These are phyloP conservation scores for Kuraishia hungarica DNA, from an alignment of 805 yeast genomes.

Conservation along the genomic window DNA sequence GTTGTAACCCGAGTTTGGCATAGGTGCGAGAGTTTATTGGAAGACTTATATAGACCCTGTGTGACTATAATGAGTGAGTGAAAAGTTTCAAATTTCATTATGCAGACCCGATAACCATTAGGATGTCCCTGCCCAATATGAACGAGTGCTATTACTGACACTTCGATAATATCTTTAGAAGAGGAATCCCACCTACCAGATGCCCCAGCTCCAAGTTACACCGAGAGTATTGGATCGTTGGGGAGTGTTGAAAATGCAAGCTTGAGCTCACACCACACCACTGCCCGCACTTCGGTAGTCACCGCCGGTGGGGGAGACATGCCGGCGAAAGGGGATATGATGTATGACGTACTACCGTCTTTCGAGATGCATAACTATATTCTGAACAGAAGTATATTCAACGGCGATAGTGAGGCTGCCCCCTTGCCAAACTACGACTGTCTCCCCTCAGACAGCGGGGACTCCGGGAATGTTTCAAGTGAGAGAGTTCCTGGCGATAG, in stretches of 20 bases:
- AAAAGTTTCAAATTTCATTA: not conserved
- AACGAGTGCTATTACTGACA: not conserved
- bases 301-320: not conserved
- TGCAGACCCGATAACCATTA: too few species aligned
- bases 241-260: not conserved
- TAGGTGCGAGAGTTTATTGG: too few species aligned
- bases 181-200: not conserved
- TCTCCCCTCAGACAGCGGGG: not conserved
- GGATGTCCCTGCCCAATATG: too few species aligned
- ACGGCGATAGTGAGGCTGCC: constrained; percentile 4
- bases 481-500: not conserved
- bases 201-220: not conserved
- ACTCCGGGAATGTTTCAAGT: not conserved
- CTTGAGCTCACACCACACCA: not conserved
- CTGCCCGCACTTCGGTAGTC: not conserved
- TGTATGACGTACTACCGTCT: constrained; percentile 55
- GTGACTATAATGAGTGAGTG: not conserved
- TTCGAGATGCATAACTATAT: constrained; percentile 54
- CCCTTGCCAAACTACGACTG: constrained; percentile 17
- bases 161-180: not conserved
- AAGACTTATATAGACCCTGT: too few species aligned
- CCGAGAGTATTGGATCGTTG: not conserved
- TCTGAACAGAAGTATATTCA: constrained; percentile 15
- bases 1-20: not conserved
- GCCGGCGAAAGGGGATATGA: constrained; percentile 6